These are phyloP conservation scores for Prunus mume DNA, from an alignment of 306 rosid species.

Conservation along the genomic window DNA sequence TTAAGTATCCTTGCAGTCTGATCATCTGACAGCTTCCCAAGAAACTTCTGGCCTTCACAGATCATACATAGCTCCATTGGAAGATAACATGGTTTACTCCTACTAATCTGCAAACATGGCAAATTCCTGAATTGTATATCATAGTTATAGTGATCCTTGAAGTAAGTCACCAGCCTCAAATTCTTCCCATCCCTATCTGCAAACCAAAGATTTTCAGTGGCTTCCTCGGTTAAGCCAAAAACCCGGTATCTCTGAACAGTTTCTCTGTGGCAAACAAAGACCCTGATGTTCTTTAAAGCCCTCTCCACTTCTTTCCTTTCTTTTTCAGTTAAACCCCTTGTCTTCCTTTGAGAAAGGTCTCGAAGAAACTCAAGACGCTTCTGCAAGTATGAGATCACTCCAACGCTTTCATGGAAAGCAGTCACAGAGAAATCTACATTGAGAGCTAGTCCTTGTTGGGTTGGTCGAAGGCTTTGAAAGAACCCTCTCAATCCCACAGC, in stretches of 20 bases:
- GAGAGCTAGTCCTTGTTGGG: conserved; percentile 93
- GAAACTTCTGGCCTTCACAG: conserved; percentile 95
- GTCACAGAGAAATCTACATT: conserved; percentile 93
- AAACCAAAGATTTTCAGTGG: conserved; percentile 93
- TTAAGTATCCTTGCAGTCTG: conserved; percentile 93
- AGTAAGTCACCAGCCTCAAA: conserved; percentile 73
- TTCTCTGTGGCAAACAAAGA: conserved; percentile 96
- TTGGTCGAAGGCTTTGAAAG: conserved; percentile 97
- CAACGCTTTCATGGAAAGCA: conserved; percentile 94
- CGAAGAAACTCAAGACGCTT: conserved; percentile 80
- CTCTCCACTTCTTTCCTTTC: conserved; percentile 88
- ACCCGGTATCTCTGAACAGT: conserved; percentile 90
- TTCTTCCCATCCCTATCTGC: conserved; percentile 83
- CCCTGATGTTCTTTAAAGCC: conserved; percentile 80
- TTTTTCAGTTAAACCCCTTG: conserved; percentile 45
- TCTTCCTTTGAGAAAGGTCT: conserved; percentile 76
- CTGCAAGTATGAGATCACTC: conserved; percentile 84
- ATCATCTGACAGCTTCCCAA: conserved; percentile 90
- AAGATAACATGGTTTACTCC: conserved; percentile 95
- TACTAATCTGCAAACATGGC: conserved; percentile 92
- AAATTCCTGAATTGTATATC: conserved; percentile 78
- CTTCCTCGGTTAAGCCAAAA: conserved; percentile 80
- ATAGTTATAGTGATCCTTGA: conserved; percentile 90
- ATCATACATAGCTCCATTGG: conserved; percentile 98
- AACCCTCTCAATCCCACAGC: conserved; percentile 94